Conservation (phyloP, 805 yeast genomes). For the Metschnikowia cubensis region DNA sequence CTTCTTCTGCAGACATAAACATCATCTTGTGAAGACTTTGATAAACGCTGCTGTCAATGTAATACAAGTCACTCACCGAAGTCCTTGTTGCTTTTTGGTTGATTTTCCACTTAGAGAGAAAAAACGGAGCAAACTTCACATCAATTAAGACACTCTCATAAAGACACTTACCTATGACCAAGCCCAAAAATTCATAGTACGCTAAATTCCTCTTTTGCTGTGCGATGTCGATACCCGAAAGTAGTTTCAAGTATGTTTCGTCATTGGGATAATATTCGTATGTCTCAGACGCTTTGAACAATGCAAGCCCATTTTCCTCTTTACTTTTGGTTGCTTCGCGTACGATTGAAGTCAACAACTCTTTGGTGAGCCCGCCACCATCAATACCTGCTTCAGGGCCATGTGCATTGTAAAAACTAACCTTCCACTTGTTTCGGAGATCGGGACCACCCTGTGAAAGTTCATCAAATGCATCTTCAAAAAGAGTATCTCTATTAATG, state of each 20-base stretch:
- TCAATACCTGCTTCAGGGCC: constrained; percentile 89
- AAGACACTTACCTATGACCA: constrained; percentile 81
- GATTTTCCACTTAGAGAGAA: constrained; percentile 62
- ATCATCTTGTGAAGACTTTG: constrained; percentile 59
- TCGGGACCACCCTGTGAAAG: constrained; percentile 50
- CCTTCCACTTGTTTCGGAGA: constrained; percentile 58
- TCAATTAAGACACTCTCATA: constrained; percentile 81
- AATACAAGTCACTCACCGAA: constrained; percentile 74
- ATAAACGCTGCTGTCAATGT: constrained; percentile 67
- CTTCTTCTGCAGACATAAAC: constrained; percentile 49
- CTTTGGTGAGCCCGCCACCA: constrained; percentile 96
- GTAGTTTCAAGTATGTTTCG: constrained; percentile 36
- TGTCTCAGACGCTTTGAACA: constrained; percentile 42
- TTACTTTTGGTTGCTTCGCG: constrained; percentile 57
- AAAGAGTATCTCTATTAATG: constrained; percentile 63
- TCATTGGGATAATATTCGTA: constrained; percentile 77
- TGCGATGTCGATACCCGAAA: constrained; percentile 29
- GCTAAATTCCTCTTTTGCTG: constrained; percentile 23
- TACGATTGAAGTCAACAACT: constrained; percentile 71
- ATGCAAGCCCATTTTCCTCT: constrained; percentile 15
- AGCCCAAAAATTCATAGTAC: constrained; percentile 66
- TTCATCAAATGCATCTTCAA: constrained; percentile 68
- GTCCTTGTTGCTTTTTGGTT: constrained; percentile 40
- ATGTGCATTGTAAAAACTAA: constrained; percentile 65
- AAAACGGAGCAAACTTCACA: constrained; percentile 81